Base-by-base conservation (phyloP, 1,284 basidiomycete genomes). In the Sanghuangporus baumii region DNA sequence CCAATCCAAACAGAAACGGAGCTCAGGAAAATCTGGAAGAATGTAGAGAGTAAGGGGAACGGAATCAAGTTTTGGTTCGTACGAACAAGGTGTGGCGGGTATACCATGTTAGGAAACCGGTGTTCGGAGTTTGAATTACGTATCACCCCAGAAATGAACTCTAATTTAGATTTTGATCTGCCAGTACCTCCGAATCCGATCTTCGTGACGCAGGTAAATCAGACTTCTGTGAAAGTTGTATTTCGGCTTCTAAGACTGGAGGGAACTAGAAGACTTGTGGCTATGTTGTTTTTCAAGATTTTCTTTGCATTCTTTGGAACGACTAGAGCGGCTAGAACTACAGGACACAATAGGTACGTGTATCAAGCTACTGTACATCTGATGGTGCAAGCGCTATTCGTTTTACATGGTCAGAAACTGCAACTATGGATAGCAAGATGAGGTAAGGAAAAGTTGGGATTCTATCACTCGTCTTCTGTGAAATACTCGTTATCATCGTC, bases 41-140 rank as follows among this genome's bases (percentile, higher is more conserved):
- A 54, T 36, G 38, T 16, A 52, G 26, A 52, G 26, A 20, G 36
- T 54, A 20, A 52, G 23, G 51, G 47, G 5, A 31, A 47, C 40
- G 34, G 36, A 40, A 52, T 36, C 59, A 60, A 40, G 59, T 51
- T 52, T 60, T 60, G 59, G 43, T 60, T 60, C 20, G 48, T 47
- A 26, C 31, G 38, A 26, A 34, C 38, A 40, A 34, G 12, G n/a
- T 59, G 57, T 51, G 57, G 57, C 57, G 57, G 36, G 34, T 51
- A n/a, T 40, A 11, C 48, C 14, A 40, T 20, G 8, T 38, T 51
- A 38, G 47, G 47, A 20, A 23, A 48, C 14, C 36, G 31, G 47
- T 26, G 31, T 23, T 51, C 57, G 48, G 48, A 59, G 46, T 38
- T 51, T 41, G 34, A 51, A 51, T 18, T n/a, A 20, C 31, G 43